phyloP scores from a whole-genome alignment of 306 rosid genomes.

The Fragaria vesca region DNA sequence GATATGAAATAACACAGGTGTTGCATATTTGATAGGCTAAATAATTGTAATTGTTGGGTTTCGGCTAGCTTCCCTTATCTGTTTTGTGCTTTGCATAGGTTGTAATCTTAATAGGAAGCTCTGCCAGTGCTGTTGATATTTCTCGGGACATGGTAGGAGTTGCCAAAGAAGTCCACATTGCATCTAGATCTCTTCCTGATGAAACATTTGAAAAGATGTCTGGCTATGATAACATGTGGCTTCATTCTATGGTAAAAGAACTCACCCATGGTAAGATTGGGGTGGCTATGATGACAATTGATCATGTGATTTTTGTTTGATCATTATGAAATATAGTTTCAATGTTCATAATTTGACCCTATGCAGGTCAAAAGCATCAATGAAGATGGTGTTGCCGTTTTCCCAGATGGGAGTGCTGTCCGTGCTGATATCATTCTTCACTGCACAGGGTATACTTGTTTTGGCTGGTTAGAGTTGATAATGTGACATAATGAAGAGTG shows the following conservation, averaged over 20 bases:
- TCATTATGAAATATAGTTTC: slow-evolving; percentile 7
- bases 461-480: slow-evolving; percentile 6
- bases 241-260: slow-evolving; percentile 73
- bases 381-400: slow-evolving; percentile 61
- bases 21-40: background rate
- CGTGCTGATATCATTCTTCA: slow-evolving; percentile 57
- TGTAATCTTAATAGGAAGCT: slow-evolving; percentile 65
- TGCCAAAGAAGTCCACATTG: slow-evolving; percentile 83
- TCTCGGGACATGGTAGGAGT: slow-evolving; percentile 60
- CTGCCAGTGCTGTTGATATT: slow-evolving; percentile 70
- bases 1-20: background rate
- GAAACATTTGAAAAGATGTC: slow-evolving; percentile 40
- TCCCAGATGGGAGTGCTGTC: slow-evolving; percentile 57
- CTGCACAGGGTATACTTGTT: slow-evolving; percentile 72
- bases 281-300: slow-evolving; percentile 13
- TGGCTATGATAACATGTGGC: slow-evolving; percentile 61
- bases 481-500: background rate
- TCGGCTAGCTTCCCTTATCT: slow-evolving; percentile 1
- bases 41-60: too few species aligned
- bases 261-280: slow-evolving; percentile 18
- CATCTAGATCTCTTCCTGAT: slow-evolving; percentile 43
- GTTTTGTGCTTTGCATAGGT: slow-evolving; percentile 37
- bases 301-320: background rate
- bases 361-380: slow-evolving; percentile 58
- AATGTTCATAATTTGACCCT: slow-evolving; percentile 3